phyloP scores from a whole-genome alignment of 2,329 filamentous ascomycete species.

The Karstenula rhodostoma region DNA sequence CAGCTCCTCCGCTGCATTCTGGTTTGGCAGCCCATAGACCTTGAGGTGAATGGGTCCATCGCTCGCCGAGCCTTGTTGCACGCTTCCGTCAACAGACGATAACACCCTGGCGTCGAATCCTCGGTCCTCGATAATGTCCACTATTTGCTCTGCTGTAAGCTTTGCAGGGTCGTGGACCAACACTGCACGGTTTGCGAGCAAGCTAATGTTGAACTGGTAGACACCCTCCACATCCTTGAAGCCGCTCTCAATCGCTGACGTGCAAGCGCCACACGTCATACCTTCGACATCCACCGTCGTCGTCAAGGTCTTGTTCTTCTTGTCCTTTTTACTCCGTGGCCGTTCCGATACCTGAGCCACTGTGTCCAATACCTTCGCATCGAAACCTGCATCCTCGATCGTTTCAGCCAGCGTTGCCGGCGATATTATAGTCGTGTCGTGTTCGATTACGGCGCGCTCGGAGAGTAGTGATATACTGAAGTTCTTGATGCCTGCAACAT shows the following conservation, averaged over 20 bases:
- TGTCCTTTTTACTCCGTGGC: slow-evolving; percentile 47
- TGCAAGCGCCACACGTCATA: slow-evolving; percentile 98
- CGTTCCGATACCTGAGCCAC: slow-evolving; percentile 54
- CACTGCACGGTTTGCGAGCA: slow-evolving; percentile 90
- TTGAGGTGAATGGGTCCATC: slow-evolving; percentile 77
- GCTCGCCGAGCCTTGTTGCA: slow-evolving; percentile 61
- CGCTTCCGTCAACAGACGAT: slow-evolving; percentile 71
- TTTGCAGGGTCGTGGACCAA: slow-evolving; percentile 80
- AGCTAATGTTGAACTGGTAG: slow-evolving; percentile 90
- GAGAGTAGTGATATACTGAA: slow-evolving; percentile 86
- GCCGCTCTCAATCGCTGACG: slow-evolving; percentile 84
- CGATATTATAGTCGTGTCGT: slow-evolving; percentile 67
- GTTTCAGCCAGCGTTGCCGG: slow-evolving; percentile 64
- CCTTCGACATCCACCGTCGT: slow-evolving; percentile 92
- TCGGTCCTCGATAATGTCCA: slow-evolving; percentile 84
- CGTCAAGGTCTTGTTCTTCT: slow-evolving; percentile 62
- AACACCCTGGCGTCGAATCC: slow-evolving; percentile 89
- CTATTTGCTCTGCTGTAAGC: slow-evolving; percentile 76
- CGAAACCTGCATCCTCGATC: slow-evolving; percentile 77
- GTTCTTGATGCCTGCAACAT: slow-evolving; percentile 74
- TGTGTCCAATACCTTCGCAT: slow-evolving; percentile 78
- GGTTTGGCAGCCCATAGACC: slow-evolving; percentile 79
- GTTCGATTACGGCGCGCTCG: slow-evolving; percentile 84
- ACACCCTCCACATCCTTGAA: slow-evolving; percentile 81
- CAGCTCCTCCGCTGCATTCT: slow-evolving; percentile 73